Base-by-base conservation (phyloP, 768 basidiomycete genomes). In the Boletellus ananiceps region DNA sequence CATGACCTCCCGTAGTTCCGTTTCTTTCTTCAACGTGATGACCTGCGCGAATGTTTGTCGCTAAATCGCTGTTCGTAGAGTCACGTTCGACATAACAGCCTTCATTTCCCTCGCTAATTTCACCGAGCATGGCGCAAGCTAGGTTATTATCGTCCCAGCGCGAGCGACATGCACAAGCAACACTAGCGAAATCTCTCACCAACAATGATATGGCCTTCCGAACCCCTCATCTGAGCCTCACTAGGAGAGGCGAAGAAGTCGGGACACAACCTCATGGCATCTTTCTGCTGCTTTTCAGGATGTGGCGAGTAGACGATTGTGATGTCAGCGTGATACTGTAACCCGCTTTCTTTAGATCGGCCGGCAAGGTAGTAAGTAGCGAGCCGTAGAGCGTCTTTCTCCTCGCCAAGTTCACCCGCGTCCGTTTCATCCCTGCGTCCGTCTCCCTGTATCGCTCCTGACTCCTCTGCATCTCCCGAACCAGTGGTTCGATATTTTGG, bases 201-300 rank as follows among this genome's bases (percentile, higher is more conserved):
- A 2, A 46, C 25, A 31, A 54, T 42, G 16, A 54, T 40, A 34
- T 50, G 35, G 2, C 42, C n/a, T 27, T 41, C 14, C 15, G 52
- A 58, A 11, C 43, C 57, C 2, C 12, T 18, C 23, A 58, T 29
- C 32, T 58, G 57, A 9, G 54, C 49, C 14, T 31, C 14, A 6
- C 33, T 58, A 8, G 57, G 47, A 18, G 57, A 46, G n/a, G 52
- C 42, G 16, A 46, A 54, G 42, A 44, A 58, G 44, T 58, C 52
- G 0, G 57, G 57, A 38, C 46, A 58, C 14, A 57, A 41, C 11
- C 57, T 49, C 14, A 49, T 44, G 40, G 49, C 57, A 23, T 58
- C 57, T 11, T 40, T 51, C 15, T 34, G 41, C 11, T 49, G 48
- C 8, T 37, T 29, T 32, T 47, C 31, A 8, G 49, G 49, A 40